These are phyloP conservation scores for Oldenlandia corymbosa DNA, from an alignment of 257 asterid genomes.

Conservation along the genomic window DNA sequence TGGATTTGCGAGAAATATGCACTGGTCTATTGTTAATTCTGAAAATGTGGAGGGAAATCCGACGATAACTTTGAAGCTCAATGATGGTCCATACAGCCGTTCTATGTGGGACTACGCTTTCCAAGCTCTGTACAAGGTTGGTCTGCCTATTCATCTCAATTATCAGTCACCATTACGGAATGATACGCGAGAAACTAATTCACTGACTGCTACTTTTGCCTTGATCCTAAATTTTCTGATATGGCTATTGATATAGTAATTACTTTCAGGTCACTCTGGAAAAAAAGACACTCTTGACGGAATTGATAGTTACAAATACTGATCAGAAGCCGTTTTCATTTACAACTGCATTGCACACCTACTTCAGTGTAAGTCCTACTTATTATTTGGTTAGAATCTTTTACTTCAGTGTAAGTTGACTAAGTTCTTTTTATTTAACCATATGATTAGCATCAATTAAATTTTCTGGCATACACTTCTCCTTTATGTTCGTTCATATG, in stretches of 20 bases:
- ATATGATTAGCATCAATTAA: too few species aligned
- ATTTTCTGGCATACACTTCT: not conserved
- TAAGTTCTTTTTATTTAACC: not conserved
- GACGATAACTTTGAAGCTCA: constrained; percentile 70
- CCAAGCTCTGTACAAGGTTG: constrained; percentile 78
- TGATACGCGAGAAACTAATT: not conserved
- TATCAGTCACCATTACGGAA: not conserved
- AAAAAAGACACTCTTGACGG: constrained; percentile 66
- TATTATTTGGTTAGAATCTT: not conserved
- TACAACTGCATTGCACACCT: constrained; percentile 86
- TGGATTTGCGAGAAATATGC: constrained; percentile 94
- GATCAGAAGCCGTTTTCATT: constrained; percentile 84
- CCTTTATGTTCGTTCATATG: not conserved
- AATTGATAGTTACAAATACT: constrained; percentile 65
- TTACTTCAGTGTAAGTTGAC: not conserved
- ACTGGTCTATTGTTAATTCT: constrained; percentile 63
- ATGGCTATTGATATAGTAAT: constrained; percentile 4
- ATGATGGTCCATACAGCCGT: constrained; percentile 86
- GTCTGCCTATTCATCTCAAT: not conserved
- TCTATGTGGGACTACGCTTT: constrained; percentile 96
- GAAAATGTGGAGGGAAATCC: constrained; percentile 74
- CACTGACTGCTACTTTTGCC: not conserved
- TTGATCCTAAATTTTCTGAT: not conserved
- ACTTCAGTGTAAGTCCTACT: constrained; percentile 65
- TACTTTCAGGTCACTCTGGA: constrained; percentile 64